Evolutionary conservation across 257 asterid genomes (phyloP).

Genomic region (Handroanthus guayacan): DNA sequence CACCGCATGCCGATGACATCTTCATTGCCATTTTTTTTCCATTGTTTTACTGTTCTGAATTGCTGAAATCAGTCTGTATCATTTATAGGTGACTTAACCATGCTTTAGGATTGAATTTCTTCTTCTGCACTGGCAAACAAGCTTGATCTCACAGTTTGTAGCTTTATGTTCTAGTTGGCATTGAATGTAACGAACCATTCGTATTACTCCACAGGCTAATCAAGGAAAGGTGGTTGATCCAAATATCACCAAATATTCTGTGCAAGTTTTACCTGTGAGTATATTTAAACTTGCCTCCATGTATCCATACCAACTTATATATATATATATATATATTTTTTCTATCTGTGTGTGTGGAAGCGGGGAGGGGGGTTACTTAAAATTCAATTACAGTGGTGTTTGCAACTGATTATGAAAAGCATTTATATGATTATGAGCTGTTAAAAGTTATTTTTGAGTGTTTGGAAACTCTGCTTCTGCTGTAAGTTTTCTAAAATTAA

Average conservation of each 20-base stretch:
- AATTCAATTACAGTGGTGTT: neutral
- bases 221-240: conserved; percentile 75
- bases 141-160: neutral
- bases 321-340: neutral
- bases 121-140: neutral
- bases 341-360: no score
- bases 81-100: neutral
- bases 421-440: no score
- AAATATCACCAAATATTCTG: conserved; percentile 75
- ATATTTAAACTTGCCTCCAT: conserved; percentile 26
- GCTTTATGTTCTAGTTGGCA: neutral
- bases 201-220: conserved; percentile 57
- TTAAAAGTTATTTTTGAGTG: no score
- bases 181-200: neutral
- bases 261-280: conserved; percentile 88
- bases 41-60: neutral
- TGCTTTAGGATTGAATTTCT: conserved; percentile 8
- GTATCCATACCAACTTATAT: neutral
- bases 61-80: neutral
- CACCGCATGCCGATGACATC: neutral
- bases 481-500: no score
- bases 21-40: neutral
- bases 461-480: no score
- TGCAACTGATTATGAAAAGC: no score
- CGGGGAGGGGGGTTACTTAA: neutral